These are phyloP conservation scores for Chytridiales sp. DNA, from an alignment of 371 early-diverging fungal genomes.

Conservation along the genomic window DNA sequence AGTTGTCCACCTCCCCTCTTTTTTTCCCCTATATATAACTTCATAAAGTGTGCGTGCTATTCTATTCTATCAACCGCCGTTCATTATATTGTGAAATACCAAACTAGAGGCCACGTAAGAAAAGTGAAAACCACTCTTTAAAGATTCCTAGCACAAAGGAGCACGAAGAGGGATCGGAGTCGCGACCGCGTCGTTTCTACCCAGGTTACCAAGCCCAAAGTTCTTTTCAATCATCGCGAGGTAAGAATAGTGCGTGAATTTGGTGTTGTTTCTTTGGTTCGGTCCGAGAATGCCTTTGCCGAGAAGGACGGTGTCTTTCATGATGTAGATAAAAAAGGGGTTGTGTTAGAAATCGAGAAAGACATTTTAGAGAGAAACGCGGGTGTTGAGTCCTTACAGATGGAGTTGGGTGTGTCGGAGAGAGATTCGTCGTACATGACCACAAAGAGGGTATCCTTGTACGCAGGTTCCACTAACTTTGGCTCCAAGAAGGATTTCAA, in stretches of 20 bases:
- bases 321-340: not conserved
- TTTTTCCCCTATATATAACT: no score
- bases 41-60: no score
- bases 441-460: slow-evolving; percentile 56
- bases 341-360: no score
- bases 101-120: no score
- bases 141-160: no score
- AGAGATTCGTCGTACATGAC: slow-evolving; percentile 58
- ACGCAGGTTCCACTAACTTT: slow-evolving; percentile 47
- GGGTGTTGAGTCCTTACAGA: no score
- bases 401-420: no score
- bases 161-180: slow-evolving; percentile 16
- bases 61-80: no score
- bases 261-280: slow-evolving; percentile 46
- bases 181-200: slow-evolving; percentile 21
- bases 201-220: slow-evolving; percentile 59
- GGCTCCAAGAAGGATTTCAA: slow-evolving; percentile 54
- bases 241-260: slow-evolving; percentile 63
- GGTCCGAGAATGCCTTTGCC: slow-evolving; percentile 27
- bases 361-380: no score
- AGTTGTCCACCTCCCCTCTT: no score
- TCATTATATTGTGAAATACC: no score
- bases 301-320: slow-evolving; percentile 18
- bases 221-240: slow-evolving; percentile 63
- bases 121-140: no score